phyloP scores from a whole-genome alignment of 1,284 basidiomycete species.

The Cutaneotrichosporon sp. region DNA sequence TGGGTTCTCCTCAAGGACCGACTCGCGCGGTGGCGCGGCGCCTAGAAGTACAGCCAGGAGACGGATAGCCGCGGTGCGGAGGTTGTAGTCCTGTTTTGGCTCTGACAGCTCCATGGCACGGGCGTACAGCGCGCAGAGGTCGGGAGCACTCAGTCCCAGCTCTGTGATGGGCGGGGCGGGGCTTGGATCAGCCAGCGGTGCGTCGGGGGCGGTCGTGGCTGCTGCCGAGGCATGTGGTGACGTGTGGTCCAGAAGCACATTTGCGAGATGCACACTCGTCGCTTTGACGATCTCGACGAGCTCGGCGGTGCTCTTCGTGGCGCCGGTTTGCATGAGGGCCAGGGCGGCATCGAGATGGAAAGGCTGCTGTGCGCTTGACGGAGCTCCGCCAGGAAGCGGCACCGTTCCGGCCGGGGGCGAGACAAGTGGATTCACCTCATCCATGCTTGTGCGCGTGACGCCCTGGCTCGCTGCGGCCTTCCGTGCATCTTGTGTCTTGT shows the following conservation, averaged over 20 bases:
- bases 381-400: slow-evolving; percentile 2
- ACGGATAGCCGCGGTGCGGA: slow-evolving; percentile 37
- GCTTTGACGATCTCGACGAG: slow-evolving; percentile 34
- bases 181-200: not conserved
- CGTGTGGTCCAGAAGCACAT: slow-evolving; percentile 20
- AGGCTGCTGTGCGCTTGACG: too few species aligned
- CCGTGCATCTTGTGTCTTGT: slow-evolving; percentile 8
- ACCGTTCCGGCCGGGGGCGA: slow-evolving; percentile 10
- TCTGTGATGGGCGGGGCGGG: slow-evolving; percentile 8
- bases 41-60: slow-evolving; percentile 36
- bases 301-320: slow-evolving; percentile 20
- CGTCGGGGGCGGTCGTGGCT: not conserved
- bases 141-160: slow-evolving; percentile 13
- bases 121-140: slow-evolving; percentile 28
- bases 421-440: slow-evolving; percentile 9
- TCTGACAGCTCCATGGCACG: slow-evolving; percentile 28
- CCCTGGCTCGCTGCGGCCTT: slow-evolving; percentile 11
- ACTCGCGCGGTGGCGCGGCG: slow-evolving; percentile 26
- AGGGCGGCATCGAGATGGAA: slow-evolving; percentile 38
- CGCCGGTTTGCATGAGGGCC: slow-evolving; percentile 28
- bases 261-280: slow-evolving; percentile 32
- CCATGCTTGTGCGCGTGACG: slow-evolving; percentile 13
- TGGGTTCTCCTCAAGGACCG: slow-evolving; percentile 16
- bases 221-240: not conserved
- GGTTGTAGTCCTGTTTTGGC: slow-evolving; percentile 21